These are phyloP conservation scores for Combretum micranthum DNA, from an alignment of 345 rosid species.

Conservation along the genomic window DNA sequence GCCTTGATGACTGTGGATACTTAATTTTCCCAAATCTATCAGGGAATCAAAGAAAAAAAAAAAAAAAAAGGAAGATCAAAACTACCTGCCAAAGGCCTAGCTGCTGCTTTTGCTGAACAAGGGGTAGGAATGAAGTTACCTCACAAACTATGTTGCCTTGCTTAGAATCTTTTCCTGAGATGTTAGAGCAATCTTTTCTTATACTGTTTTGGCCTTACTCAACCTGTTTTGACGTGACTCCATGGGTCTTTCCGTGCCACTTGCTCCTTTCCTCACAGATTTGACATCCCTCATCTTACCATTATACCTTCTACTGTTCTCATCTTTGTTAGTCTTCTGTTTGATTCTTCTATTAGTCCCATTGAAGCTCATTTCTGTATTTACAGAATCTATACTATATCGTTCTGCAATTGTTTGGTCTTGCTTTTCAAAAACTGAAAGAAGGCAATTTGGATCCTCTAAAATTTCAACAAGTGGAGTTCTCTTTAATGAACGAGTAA, in stretches of 20 bases:
- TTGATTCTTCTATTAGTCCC: too few relatives aligned
- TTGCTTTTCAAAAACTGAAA: too few relatives aligned
- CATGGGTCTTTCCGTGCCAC: conserved; percentile 24
- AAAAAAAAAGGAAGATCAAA: background rate
- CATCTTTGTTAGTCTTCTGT: too few relatives aligned
- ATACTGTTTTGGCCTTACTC: conserved; percentile 47
- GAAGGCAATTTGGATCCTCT: too few relatives aligned
- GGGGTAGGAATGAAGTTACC: conserved; percentile 68
- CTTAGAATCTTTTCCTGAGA: conserved; percentile 42
- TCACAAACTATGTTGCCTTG: conserved; percentile 70
- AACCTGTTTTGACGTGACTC: conserved; percentile 42
- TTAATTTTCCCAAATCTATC: too few relatives aligned
- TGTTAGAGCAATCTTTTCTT: conserved; percentile 30
- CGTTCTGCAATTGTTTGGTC: too few relatives aligned
- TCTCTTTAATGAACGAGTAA: too few relatives aligned
- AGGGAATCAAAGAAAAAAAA: too few relatives aligned
- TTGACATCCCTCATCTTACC: conserved; percentile 41
- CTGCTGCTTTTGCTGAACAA: conserved; percentile 74
- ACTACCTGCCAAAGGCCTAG: conserved; percentile 55
- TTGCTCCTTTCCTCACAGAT: conserved; percentile 19
- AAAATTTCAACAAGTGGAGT: too few relatives aligned
- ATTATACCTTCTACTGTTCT: conserved; percentile 33
- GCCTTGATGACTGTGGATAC: too few relatives aligned
- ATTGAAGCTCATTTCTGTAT: too few relatives aligned
- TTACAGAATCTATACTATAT: too few relatives aligned